Evolutionary conservation across 495 filamentous ascomycete species (phyloP).

Genomic region (Hyphodiscus hymeniophilus): DNA sequence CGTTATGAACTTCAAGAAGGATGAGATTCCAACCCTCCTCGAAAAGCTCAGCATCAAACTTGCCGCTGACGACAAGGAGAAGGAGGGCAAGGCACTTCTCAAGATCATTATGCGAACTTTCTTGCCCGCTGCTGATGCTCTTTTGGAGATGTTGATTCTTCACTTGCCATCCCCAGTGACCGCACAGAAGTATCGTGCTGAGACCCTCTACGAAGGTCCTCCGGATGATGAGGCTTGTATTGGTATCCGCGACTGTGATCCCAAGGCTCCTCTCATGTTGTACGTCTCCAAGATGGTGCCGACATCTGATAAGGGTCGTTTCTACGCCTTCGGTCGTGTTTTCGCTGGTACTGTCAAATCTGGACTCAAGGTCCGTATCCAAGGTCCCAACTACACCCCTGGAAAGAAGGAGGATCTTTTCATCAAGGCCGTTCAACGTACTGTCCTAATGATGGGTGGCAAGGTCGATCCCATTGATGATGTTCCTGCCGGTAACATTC

Average conservation of each 20-base stretch:
- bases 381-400: conserved; percentile 96
- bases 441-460: conserved; percentile 99
- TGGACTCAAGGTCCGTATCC: conserved; percentile 99
- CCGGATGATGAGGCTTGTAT: conserved; percentile 83
- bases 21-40: conserved; percentile 74
- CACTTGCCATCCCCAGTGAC: conserved; percentile 94
- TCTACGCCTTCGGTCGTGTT: conserved; percentile 99
- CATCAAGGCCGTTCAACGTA: conserved; percentile 99
- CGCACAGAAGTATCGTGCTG: conserved; percentile 95
- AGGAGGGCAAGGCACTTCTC: conserved; percentile 93
- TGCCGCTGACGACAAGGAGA: conserved; percentile 72
- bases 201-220: conserved; percentile 98
- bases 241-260: conserved; percentile 95
- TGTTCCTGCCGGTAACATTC: conserved; percentile 98
- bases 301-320: conserved; percentile 98
- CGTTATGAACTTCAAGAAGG: conserved; percentile 98
- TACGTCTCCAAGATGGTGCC: conserved; percentile 99
- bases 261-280: conserved; percentile 97
- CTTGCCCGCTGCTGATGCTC: conserved; percentile 93
- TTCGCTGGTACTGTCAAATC: conserved; percentile 96
- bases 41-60: conserved; percentile 93
- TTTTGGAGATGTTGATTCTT: conserved; percentile 99
- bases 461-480: conserved; percentile 99
- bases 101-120: conserved; percentile 99
- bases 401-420: conserved; percentile 98